A percentile compares a stretch with the other conserved stretches of the same genome.
Evolutionary conservation across 1,284 basidiomycete species (phyloP).

Genomic region (Mrakiaceae sp.): DNA sequence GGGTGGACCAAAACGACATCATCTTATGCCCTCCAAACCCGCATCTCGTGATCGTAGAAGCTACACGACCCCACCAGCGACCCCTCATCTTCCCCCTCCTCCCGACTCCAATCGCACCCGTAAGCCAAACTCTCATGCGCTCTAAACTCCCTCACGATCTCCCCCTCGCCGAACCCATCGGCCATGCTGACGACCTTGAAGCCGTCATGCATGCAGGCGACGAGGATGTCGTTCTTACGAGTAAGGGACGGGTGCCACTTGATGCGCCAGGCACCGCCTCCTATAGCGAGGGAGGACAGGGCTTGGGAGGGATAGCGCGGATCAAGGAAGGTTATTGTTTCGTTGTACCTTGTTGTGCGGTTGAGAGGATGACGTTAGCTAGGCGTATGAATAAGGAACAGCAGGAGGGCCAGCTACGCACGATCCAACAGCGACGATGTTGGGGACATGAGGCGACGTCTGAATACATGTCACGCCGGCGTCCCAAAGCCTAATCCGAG

Average conservation of each 20-base stretch:
- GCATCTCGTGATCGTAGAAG: no score
- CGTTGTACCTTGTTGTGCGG: constrained; percentile 51
- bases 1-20: no score
- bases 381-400: neutral
- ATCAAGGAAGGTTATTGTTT: constrained; percentile 72
- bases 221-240: constrained; percentile 58
- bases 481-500: constrained; percentile 45
- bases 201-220: constrained; percentile 95
- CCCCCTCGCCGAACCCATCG: constrained; percentile 24
- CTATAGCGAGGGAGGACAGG: constrained; percentile 49
- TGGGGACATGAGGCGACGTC: constrained; percentile 63
- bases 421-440: constrained; percentile 86
- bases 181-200: constrained; percentile 66
- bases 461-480: constrained; percentile 90
- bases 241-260: constrained; percentile 76
- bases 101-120: no score
- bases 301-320: constrained; percentile 53
- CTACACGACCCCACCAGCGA: no score
- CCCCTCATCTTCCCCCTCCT: no score
- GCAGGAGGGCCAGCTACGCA: constrained; percentile 28
- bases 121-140: constrained; percentile 25
- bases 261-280: constrained; percentile 89
- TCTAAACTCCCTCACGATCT: constrained; percentile 45
- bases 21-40: no score
- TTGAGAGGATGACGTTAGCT: neutral